Evolutionary conservation across 306 rosid genomes (phyloP).

Genomic region (Vachellia collinsii): DNA sequence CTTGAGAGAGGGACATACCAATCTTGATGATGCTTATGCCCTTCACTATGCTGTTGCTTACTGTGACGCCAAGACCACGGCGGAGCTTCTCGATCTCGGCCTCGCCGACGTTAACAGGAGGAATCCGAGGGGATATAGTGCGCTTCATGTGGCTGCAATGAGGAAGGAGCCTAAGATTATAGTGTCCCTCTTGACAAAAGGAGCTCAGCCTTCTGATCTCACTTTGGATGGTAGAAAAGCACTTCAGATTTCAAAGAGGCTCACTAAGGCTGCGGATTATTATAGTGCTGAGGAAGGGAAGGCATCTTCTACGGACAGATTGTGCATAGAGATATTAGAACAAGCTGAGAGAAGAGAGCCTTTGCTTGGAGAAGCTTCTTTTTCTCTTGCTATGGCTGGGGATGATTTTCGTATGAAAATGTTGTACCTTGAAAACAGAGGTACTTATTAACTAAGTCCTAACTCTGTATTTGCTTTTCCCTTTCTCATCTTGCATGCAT

Average conservation of each 20-base stretch:
- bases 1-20: conserved; percentile 63
- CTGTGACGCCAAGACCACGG: conserved; percentile 62
- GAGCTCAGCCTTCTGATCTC: conserved; percentile 66
- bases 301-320: conserved; percentile 46
- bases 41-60: conserved; percentile 73
- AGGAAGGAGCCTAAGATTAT: conserved; percentile 68
- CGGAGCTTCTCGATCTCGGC: conserved; percentile 71
- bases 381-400: conserved; percentile 72
- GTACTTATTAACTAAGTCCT: conserved; percentile 33
- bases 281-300: conserved; percentile 53
- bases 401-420: conserved; percentile 67
- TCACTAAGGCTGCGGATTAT: conserved; percentile 53
- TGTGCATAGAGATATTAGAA: conserved; percentile 74
- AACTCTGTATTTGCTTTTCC: background rate
- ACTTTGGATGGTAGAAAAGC: conserved; percentile 71
- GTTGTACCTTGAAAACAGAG: conserved; percentile 80
- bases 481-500: background rate
- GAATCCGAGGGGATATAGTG: conserved; percentile 62
- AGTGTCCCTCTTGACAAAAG: conserved; percentile 70
- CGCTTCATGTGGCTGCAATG: conserved; percentile 59
- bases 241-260: conserved; percentile 63
- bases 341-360: conserved; percentile 80
- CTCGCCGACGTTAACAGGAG: conserved; percentile 58
- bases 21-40: conserved; percentile 66
- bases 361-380: conserved; percentile 66